phyloP scores from a whole-genome alignment of 352 stramenopile species.

The Globisporangium takayamanum region DNA sequence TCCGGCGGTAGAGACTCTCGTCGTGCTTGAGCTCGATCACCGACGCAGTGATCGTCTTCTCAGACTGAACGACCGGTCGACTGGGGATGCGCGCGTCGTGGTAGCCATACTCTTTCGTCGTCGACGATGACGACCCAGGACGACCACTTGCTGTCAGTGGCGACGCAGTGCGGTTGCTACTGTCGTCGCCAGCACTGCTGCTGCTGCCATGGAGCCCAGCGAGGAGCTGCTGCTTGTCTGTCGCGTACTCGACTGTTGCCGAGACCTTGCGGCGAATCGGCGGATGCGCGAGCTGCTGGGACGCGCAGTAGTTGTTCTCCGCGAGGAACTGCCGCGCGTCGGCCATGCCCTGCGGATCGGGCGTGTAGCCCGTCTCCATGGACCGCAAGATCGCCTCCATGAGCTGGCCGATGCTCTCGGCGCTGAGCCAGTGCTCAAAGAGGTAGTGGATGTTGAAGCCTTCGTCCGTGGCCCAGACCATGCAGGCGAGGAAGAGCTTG shows the following conservation, averaged over 20 bases:
- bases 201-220: neutral
- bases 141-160: neutral
- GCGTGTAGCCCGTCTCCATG: conserved; percentile 63
- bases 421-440: conserved; percentile 57
- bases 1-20: conserved; percentile 3
- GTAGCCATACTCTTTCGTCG: conserved; percentile 4
- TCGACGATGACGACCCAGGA: neutral
- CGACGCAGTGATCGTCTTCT: neutral
- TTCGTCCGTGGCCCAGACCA: conserved; percentile 64
- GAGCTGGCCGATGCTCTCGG: conserved; percentile 46
- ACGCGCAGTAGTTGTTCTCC: conserved; percentile 27
- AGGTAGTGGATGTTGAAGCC: conserved; percentile 68
- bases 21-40: conserved; percentile 14
- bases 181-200: neutral
- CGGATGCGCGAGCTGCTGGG: neutral
- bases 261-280: conserved; percentile 4
- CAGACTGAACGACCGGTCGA: neutral
- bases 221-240: neutral
- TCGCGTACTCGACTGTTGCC: neutral
- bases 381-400: conserved; percentile 55
- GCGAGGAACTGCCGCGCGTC: conserved; percentile 63
- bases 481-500: conserved; percentile 47
- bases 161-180: neutral
- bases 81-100: conserved; percentile 4
- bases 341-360: conserved; percentile 26